Percentiles rank a stretch among this genome's conserved stretches.
These are phyloP conservation scores for Tephrocybe sp. DNA, from an alignment of 768 basidiomycete genomes.

Conservation along the genomic window DNA sequence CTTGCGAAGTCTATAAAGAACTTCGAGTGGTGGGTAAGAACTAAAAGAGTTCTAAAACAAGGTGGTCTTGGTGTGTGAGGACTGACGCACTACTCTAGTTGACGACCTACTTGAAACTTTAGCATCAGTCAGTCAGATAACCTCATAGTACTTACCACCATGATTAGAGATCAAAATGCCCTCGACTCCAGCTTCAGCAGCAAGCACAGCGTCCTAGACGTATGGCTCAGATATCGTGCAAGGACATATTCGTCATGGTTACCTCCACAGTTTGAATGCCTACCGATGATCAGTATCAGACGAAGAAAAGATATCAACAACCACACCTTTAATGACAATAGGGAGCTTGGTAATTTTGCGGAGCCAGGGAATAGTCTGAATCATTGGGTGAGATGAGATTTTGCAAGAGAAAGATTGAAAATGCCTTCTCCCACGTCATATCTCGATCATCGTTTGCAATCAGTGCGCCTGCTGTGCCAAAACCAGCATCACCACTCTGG, in stretches of 20 bases:
- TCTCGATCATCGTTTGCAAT: constrained; percentile 66
- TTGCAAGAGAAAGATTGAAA: not conserved
- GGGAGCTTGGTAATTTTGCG: constrained; percentile 67
- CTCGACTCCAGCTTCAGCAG: constrained; percentile 79
- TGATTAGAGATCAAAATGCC: constrained; percentile 92
- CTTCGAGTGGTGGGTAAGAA: constrained; percentile 75
- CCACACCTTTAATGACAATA: constrained; percentile 70
- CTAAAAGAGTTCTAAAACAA: constrained; percentile 33
- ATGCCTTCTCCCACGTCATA: constrained; percentile 76
- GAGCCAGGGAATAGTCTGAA: not conserved
- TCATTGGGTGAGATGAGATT: not conserved
- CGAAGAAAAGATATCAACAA: not conserved
- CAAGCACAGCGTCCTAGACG: constrained; percentile 79
- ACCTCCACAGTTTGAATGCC: constrained; percentile 78
- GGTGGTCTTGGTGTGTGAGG: constrained; percentile 19
- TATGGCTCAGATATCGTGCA: constrained; percentile 10
- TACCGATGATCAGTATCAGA: constrained; percentile 20
- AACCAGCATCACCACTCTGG: constrained; percentile 34
- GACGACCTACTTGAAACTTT: constrained; percentile 50
- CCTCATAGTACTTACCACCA: constrained; percentile 54
- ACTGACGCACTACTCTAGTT: constrained; percentile 70
- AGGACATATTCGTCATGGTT: constrained; percentile 13
- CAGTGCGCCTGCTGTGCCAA: constrained; percentile 69
- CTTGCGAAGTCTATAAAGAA: constrained; percentile 70
- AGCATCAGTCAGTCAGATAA: not conserved